Evolutionary conservation across 495 filamentous ascomycete genomes (phyloP).

Genomic region (Pyronema domesticum): DNA sequence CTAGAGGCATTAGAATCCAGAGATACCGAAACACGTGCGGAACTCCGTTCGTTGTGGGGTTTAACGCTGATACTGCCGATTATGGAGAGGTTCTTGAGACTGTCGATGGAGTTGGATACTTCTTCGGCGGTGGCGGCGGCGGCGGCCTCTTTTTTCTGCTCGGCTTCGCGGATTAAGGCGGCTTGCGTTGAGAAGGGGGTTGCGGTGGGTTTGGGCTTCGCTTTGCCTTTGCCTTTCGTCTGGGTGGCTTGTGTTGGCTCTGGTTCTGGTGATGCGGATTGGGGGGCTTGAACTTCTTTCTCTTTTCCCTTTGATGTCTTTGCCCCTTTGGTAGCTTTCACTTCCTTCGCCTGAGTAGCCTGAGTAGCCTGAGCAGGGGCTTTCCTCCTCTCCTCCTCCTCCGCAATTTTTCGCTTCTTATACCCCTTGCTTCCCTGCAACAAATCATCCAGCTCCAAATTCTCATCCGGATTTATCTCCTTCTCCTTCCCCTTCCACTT

Average conservation of each 20-base stretch:
- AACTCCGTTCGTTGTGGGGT: slow-evolving; percentile 13
- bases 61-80: slow-evolving; percentile 61
- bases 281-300: background rate
- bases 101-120: slow-evolving; percentile 52
- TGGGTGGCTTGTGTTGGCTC: background rate
- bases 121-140: slow-evolving; percentile 17
- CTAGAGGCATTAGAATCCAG: slow-evolving; percentile 26
- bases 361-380: slow-evolving; percentile 6
- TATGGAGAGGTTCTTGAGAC: slow-evolving; percentile 58
- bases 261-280: background rate
- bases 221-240: slow-evolving; percentile 6
- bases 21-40: slow-evolving; percentile 14
- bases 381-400: slow-evolving; percentile 10
- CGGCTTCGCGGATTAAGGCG: slow-evolving; percentile 12
- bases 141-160: slow-evolving; percentile 5
- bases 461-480: background rate
- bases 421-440: slow-evolving; percentile 15
- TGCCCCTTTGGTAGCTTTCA: background rate
- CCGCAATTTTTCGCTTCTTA: slow-evolving; percentile 21
- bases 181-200: slow-evolving; percentile 4
- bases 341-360: slow-evolving; percentile 2
- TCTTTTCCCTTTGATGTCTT: background rate
- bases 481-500: no score
- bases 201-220: slow-evolving; percentile 2
- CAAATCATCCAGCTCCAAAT: slow-evolving; percentile 19